These are phyloP conservation scores for Hanseniaspora gamundiae DNA, from an alignment of 1,139 yeast genomes.

Conservation along the genomic window DNA sequence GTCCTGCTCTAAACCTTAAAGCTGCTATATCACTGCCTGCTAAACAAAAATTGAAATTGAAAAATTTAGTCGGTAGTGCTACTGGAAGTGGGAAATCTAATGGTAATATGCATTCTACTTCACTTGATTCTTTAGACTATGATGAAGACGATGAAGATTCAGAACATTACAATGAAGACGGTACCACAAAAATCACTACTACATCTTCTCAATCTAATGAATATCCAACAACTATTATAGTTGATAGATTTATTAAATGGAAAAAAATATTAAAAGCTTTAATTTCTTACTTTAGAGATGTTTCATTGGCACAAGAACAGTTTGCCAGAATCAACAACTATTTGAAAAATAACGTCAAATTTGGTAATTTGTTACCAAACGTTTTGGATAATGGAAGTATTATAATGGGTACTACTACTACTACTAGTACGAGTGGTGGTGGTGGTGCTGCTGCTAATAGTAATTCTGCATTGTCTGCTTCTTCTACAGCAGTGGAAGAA, in stretches of 20 bases:
- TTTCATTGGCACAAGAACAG: constrained; percentile 54
- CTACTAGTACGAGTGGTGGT: constrained; percentile 2
- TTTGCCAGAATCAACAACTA: constrained; percentile 54
- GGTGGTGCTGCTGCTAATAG: background rate
- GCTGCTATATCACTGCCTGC: background rate
- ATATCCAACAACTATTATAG: constrained; percentile 29
- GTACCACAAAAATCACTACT: constrained; percentile 8
- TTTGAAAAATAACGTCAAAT: constrained; percentile 46
- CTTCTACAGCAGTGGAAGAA: background rate
- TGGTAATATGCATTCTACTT: background rate
- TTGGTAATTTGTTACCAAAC: constrained; percentile 34
- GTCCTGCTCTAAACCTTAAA: background rate
- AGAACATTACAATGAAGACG: constrained; percentile 8
- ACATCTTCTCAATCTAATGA: constrained; percentile 14
- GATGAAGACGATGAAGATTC: constrained; percentile 4
- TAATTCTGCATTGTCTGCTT: background rate
- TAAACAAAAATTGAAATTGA: background rate
- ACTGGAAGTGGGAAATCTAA: background rate
- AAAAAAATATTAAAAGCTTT: constrained; percentile 54
- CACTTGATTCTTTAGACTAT: background rate
- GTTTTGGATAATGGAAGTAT: constrained; percentile 23
- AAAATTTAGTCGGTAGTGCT: too few relatives aligned
- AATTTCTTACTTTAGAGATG: constrained; percentile 48
- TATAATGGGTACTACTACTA: constrained; percentile 9
- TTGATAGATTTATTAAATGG: constrained; percentile 55